These are phyloP conservation scores for Malus fusca DNA, from an alignment of 306 rosid genomes.

Conservation along the genomic window DNA sequence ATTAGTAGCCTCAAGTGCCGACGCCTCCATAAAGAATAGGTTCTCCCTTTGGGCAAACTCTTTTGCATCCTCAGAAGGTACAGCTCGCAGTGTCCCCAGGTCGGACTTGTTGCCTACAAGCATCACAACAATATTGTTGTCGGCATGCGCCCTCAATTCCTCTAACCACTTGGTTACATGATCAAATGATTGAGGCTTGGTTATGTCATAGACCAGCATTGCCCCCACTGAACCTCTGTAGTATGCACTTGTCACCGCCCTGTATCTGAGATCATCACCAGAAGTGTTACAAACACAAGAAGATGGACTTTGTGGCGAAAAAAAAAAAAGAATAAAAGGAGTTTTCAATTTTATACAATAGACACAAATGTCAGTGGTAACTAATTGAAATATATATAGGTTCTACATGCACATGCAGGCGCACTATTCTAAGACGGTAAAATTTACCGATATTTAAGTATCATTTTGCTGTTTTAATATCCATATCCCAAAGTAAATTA, in stretches of 20 bases:
- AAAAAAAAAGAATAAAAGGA: background rate
- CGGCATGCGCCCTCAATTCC: constrained; percentile 69
- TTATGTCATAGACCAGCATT: constrained; percentile 79
- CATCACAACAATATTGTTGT: constrained; percentile 67
- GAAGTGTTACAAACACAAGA: background rate
- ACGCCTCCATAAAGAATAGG: constrained; percentile 86
- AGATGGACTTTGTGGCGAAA: background rate
- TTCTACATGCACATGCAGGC: background rate
- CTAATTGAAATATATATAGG: background rate
- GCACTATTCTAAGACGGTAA: too few relatives aligned
- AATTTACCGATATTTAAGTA: too few relatives aligned
- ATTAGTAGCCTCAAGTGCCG: constrained; percentile 83
- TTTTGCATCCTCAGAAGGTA: constrained; percentile 62
- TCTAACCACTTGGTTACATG: constrained; percentile 78
- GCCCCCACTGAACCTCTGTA: constrained; percentile 96
- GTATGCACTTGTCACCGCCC: constrained; percentile 94
- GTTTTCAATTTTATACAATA: background rate
- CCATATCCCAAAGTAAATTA: too few relatives aligned
- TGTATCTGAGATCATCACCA: constrained; percentile 52
- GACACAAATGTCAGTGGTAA: background rate
- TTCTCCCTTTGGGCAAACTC: constrained; percentile 67
- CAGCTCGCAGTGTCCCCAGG: constrained; percentile 57
- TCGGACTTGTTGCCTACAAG: constrained; percentile 95
- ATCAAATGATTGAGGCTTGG: constrained; percentile 64
- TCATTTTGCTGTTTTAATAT: too few relatives aligned